Percentiles rank a stretch among this genome's conserved stretches.
These are phyloP conservation scores for Colletotrichum paranaense DNA, from an alignment of 2,329 filamentous ascomycete genomes.

Conservation along the genomic window DNA sequence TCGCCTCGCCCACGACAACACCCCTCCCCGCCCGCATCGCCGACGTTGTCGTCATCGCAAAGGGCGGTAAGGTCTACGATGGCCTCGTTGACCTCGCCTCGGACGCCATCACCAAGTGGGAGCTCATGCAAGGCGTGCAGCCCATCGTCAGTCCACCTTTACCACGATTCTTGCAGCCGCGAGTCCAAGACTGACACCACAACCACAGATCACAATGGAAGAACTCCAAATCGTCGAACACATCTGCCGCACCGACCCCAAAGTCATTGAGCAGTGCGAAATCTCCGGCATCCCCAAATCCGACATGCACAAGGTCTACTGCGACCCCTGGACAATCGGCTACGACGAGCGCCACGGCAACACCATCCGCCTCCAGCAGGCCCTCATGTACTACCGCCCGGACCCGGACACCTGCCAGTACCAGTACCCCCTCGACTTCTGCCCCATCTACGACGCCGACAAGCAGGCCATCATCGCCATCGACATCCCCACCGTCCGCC, in stretches of 20 bases:
- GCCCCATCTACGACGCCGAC: constrained; percentile 88
- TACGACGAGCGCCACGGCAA: constrained; percentile 92
- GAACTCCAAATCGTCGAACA: constrained; percentile 85
- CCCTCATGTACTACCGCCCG: constrained; percentile 94
- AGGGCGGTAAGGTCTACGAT: constrained; percentile 84
- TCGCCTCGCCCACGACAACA: constrained; percentile 70
- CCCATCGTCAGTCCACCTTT: constrained; percentile 70
- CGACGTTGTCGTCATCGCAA: constrained; percentile 85
- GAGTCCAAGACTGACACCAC: neutral
- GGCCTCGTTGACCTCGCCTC: constrained; percentile 80
- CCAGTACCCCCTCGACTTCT: constrained; percentile 92
- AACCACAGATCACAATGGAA: constrained; percentile 83
- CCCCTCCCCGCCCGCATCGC: constrained; percentile 78
- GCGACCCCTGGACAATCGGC: constrained; percentile 95
- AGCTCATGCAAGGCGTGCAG: constrained; percentile 79
- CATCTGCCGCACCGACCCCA: constrained; percentile 79
- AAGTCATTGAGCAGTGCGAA: constrained; percentile 90
- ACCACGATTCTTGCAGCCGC: no score
- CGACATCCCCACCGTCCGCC: constrained; percentile 81
- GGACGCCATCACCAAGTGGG: constrained; percentile 78
- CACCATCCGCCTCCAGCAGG: constrained; percentile 84
- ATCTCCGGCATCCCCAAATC: constrained; percentile 82
- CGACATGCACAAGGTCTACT: constrained; percentile 96
- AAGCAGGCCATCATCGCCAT: constrained; percentile 84
- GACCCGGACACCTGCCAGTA: constrained; percentile 90